Conservation (phyloP, 352 stramenopile species). For the Globisporangium alternatum region DNA sequence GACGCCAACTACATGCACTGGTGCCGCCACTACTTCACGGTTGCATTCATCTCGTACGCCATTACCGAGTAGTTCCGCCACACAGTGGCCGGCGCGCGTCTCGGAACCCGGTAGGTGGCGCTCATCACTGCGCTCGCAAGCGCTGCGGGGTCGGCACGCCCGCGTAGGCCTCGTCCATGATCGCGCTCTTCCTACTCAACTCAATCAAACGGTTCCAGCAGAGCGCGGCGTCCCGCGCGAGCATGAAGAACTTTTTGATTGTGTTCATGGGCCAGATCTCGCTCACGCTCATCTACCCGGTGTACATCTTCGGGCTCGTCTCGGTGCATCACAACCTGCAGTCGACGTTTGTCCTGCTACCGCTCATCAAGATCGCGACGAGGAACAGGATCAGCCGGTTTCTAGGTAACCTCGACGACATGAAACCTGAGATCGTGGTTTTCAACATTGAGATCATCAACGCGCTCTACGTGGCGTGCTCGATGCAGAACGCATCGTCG, state of each 20-base stretch:
- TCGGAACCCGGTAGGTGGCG: conserved; percentile 8
- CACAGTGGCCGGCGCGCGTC: conserved; percentile 8
- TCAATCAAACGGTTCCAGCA: conserved; percentile 25
- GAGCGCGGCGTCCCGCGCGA: conserved; percentile 13
- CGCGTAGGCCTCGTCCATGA: conserved; percentile 19
- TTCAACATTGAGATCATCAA: conserved; percentile 32
- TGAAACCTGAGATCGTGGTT: conserved; percentile 24
- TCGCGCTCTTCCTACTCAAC: conserved; percentile 22
- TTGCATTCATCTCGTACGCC: conserved; percentile 27
- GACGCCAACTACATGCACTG: conserved; percentile 36
- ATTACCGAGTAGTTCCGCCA: conserved; percentile 30
- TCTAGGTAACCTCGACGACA: conserved; percentile 20
- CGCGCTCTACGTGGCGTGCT: conserved; percentile 22
- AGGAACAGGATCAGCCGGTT: conserved; percentile 37
- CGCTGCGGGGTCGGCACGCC: conserved; percentile 22
- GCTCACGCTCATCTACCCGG: conserved; percentile 39
- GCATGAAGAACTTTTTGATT: conserved; percentile 24
- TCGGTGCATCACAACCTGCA: conserved; percentile 21
- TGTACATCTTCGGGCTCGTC: conserved; percentile 41
- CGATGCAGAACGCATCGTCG: conserved; percentile 23
- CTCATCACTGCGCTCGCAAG: conserved; percentile 18
- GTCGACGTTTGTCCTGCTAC: conserved; percentile 30
- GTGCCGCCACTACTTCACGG: conserved; percentile 25
- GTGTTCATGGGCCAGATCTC: conserved; percentile 34
- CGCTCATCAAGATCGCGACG: conserved; percentile 35